Conservation (phyloP, 352 stramenopile species). For the Phytopythium montanum region DNA sequence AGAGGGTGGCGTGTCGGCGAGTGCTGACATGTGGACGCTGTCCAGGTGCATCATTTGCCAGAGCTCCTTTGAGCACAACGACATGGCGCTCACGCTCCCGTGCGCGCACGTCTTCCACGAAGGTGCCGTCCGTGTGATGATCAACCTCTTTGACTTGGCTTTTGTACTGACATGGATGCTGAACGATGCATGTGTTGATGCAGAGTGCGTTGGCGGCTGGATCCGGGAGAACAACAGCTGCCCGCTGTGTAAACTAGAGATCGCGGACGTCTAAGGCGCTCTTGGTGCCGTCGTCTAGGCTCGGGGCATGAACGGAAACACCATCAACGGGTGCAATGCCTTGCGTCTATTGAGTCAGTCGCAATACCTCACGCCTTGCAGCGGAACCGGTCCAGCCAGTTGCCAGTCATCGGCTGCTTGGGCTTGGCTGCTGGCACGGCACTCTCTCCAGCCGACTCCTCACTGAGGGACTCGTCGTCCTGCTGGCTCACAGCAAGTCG, state of each 20-base stretch:
- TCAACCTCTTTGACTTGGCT: not conserved
- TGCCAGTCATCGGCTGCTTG: not conserved
- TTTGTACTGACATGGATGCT: slow-evolving; percentile 1
- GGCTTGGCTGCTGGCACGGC: not conserved
- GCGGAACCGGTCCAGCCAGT: slow-evolving; percentile 30
- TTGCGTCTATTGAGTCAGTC: not conserved
- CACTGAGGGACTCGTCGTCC: not conserved
- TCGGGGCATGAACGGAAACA: not conserved
- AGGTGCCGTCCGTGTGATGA: slow-evolving; percentile 18
- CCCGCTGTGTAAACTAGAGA: slow-evolving; percentile 69
- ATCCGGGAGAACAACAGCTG: slow-evolving; percentile 80
- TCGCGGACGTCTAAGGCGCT: slow-evolving; percentile 25
- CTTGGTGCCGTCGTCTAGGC: slow-evolving; percentile 4
- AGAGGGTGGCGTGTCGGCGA: not conserved
- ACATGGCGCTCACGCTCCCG: slow-evolving; percentile 60
- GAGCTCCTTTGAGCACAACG: slow-evolving; percentile 51
- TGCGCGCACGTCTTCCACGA: slow-evolving; percentile 79
- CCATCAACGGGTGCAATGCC: not conserved
- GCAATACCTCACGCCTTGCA: slow-evolving; percentile 13
- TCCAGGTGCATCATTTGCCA: slow-evolving; percentile 71
- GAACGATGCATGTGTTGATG: not conserved
- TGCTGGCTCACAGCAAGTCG: not conserved
- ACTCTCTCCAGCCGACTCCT: not conserved
- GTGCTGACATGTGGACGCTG: slow-evolving; percentile 1
- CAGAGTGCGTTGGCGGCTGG: slow-evolving; percentile 68